Percentiles rank a stretch among this genome's conserved stretches.
These are phyloP conservation scores for Aschersonia sp. DNA, from an alignment of 2,329 filamentous ascomycete species.

Conservation along the genomic window DNA sequence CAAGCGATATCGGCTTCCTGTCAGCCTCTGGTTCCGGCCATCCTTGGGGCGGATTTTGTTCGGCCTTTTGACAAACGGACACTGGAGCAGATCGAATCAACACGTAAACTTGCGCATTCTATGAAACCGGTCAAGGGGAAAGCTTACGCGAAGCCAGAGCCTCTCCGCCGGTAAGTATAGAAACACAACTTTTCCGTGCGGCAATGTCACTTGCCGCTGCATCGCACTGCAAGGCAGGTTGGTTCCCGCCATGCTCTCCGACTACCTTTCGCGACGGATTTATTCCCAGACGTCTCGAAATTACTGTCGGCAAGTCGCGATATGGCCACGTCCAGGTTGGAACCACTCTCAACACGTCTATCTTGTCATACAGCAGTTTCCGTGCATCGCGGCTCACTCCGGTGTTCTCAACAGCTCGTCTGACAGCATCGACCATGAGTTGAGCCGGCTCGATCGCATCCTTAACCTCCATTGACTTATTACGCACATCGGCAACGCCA, in stretches of 20 bases:
- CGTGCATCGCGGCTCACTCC: slow-evolving; percentile 7
- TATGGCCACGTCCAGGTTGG: slow-evolving; percentile 55
- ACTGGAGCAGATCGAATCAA: slow-evolving; percentile 8
- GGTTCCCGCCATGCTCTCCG: slow-evolving; percentile 48
- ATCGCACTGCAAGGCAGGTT: slow-evolving; percentile 48
- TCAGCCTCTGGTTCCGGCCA: slow-evolving; percentile 37
- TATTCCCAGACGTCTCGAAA: slow-evolving; percentile 34
- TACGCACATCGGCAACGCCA: slow-evolving; percentile 47
- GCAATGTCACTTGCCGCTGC: slow-evolving; percentile 45
- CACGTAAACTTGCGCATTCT: not conserved
- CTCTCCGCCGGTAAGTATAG: slow-evolving; percentile 49
- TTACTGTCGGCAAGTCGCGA: slow-evolving; percentile 37
- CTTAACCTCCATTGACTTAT: slow-evolving; percentile 28
- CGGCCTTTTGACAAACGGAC: slow-evolving; percentile 17
- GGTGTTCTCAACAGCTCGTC: slow-evolving; percentile 35
- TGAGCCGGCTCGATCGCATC: slow-evolving; percentile 44
- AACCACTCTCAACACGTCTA: slow-evolving; percentile 47
- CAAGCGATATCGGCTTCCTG: slow-evolving; percentile 30
- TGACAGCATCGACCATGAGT: slow-evolving; percentile 43
- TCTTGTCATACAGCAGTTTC: slow-evolving; percentile 9
- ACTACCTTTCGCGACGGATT: slow-evolving; percentile 31
- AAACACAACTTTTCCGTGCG: slow-evolving; percentile 36
- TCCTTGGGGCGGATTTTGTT: slow-evolving; percentile 33
- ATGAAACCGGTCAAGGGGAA: not conserved
- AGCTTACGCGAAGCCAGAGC: slow-evolving; percentile 41